These are phyloP conservation scores for Naganishia sp. DNA, from an alignment of 1,284 basidiomycete genomes.

Conservation along the genomic window DNA sequence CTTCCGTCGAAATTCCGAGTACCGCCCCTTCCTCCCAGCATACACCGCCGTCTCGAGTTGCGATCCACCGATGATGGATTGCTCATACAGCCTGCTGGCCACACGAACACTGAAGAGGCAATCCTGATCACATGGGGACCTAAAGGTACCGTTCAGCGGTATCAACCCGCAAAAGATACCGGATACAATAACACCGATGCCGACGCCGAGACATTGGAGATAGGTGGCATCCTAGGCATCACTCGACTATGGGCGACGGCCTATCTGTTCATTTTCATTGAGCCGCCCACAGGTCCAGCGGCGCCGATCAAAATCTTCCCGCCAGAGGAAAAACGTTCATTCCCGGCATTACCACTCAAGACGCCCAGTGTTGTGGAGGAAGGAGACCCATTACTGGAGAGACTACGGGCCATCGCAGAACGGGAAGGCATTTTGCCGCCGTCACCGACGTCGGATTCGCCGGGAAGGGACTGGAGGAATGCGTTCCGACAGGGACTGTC, in stretches of 20 bases:
- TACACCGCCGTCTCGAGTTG: conserved; percentile 44
- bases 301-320: conserved; percentile 29
- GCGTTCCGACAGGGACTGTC: conserved; percentile 8
- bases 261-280: conserved; percentile 51
- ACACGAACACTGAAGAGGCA: conserved; percentile 30
- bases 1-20: conserved; percentile 48
- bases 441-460: not conserved
- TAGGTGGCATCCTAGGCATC: conserved; percentile 51
- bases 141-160: conserved; percentile 43
- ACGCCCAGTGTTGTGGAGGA: conserved; percentile 28
- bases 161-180: conserved; percentile 22
- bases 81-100: conserved; percentile 36
- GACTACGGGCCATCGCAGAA: conserved; percentile 29
- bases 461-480: conserved; percentile 1
- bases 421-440: conserved; percentile 22
- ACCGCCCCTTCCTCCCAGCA: conserved; percentile 47
- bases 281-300: conserved; percentile 33
- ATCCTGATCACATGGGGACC: conserved; percentile 48
- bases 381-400: conserved; percentile 23
- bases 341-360: conserved; percentile 27
- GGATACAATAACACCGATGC: conserved; percentile 14
- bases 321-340: conserved; percentile 27
- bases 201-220: conserved; percentile 35
- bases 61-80: conserved; percentile 40
- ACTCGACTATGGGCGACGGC: conserved; percentile 53